Evolutionary conservation across 108 stramenopile species (phyloP), one percentile per base, ranked within the genome.

Genomic region (Cyclotella baltica): DNA sequence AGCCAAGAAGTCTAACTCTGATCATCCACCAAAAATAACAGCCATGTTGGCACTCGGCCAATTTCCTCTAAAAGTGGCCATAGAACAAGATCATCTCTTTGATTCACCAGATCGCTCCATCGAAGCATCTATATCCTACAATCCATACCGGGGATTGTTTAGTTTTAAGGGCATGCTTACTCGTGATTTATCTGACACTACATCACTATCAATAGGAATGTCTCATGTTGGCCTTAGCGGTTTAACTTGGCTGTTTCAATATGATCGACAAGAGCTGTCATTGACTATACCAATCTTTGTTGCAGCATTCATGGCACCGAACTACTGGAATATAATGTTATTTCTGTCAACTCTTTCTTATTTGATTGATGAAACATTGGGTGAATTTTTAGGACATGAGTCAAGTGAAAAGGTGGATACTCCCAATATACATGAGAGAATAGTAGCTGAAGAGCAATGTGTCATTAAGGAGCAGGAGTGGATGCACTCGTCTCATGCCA

Each of bases 331-430:
- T 63, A 61, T 29, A 28, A 22, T 68, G 23, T 23, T 73, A 1
- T 68, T n/a, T 23, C 16, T 58, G 3, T 68, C 61, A 1, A 56
- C 34, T 5, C 0, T 84, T 19, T 70, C 77, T 15, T 52, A 59
- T 4, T 51, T 75, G 67, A 19, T 84, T 33, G 86, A 88, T 70
- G 53, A 88, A 84, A 70, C 68, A 74, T 20, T 88, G 66, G 86
- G 73, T 76, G 79, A 80, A 67, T 47, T 79, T 4, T 13, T 64
- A 5, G 52, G 31, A 36, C 5, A 38, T 30, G 37, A 51, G 23
- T n/a, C 31, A 48, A 47, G 11, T 47, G 25, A 47, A 4, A 61
- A 52, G 2, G n/a, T 25, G 38, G 25, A n/a, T 25, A 63, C 34
- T 22, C 23, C 18, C 19, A 31, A 29, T 31, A 48, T 23, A 20